These are phyloP conservation scores for Durotheca rogersii DNA, from an alignment of 495 filamentous ascomycete species.

Conservation along the genomic window DNA sequence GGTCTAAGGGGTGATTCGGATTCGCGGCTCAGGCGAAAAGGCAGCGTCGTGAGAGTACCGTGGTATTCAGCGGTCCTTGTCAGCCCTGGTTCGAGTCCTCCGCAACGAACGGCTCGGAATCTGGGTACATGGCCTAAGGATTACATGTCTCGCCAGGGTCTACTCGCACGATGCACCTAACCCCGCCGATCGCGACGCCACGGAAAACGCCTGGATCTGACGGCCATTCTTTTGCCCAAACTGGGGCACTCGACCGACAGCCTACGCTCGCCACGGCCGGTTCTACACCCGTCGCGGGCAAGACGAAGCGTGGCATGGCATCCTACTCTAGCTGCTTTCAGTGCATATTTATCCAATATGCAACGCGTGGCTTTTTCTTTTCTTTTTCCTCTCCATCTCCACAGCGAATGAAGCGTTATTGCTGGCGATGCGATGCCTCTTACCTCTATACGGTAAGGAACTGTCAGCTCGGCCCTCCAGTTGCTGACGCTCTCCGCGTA, in stretches of 20 bases:
- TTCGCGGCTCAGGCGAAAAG: conserved; percentile 15
- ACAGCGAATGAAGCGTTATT: conserved; percentile 20
- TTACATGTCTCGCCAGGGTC: conserved; percentile 6
- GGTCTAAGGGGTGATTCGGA: conserved; percentile 5
- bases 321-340: conserved; percentile 22
- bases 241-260: conserved; percentile 10
- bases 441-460: conserved; percentile 25
- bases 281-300: background rate
- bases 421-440: conserved; percentile 9
- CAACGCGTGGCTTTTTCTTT: conserved; percentile 9
- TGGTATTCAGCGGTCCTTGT: conserved; percentile 6
- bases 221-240: conserved; percentile 4
- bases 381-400: no score
- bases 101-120: no score
- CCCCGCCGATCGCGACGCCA: conserved; percentile 18
- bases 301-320: conserved; percentile 4
- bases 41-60: conserved; percentile 14
- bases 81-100: conserved; percentile 26
- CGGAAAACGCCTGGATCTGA: conserved; percentile 25
- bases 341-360: conserved; percentile 1
- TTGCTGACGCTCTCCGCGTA: conserved; percentile 25
- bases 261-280: conserved; percentile 8
- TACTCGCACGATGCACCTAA: conserved; percentile 7
- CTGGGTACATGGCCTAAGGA: conserved; percentile 11
- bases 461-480: conserved; percentile 31